Base-by-base conservation (phyloP, 2,329 filamentous ascomycete species). In the Biscogniauxia sp. region DNA sequence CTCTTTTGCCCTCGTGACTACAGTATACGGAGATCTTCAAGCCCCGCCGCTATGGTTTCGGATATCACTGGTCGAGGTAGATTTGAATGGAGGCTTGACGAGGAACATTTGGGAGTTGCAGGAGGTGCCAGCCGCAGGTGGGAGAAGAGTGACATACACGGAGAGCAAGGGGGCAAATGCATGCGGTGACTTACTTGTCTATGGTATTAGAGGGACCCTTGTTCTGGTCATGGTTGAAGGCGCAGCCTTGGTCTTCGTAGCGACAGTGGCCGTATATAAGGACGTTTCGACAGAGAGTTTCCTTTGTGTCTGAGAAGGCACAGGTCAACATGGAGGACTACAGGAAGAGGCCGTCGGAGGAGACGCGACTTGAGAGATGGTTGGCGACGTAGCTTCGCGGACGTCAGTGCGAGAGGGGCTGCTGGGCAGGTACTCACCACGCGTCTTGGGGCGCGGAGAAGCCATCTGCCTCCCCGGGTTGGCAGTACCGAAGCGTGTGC, bases 211-310 rank as follows among this genome's bases (percentile, higher is more conserved):
- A 68, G 73, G 78, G 79, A 65, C 80, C 78, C 76, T 88, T 92
- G 68, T 86, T 83, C 61, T 87, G 85, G 68, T 95, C 91, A 77
- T 97, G 93, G 72, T 93, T 95, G 78, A 96, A 97, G 66, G 90
- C 88, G 78, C 93, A 97, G 78, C 91, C 92, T 78, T 91, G 89
- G 73, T 96, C 92, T 79, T 96, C 91, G 77, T 93, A 96, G 66
- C 92, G 89, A 76, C 93, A 97, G 77, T 94, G 91, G 59, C 93
- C 93, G 75, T 96, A 97, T 70, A 97, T 96, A 64, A 93, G 85
- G 63, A 97, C 89, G 77, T 97, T 97, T 72, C 93, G 89, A 78
- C 93, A 97, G 60, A 94, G 84, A 6, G 92, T 96, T 74, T 96
- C 93, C 78, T 94, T 96, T 75, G 90, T 91, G 78, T 91, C 89